Conservation (phyloP, 1,284 basidiomycete species). For the Cystobasidium pallidum region DNA sequence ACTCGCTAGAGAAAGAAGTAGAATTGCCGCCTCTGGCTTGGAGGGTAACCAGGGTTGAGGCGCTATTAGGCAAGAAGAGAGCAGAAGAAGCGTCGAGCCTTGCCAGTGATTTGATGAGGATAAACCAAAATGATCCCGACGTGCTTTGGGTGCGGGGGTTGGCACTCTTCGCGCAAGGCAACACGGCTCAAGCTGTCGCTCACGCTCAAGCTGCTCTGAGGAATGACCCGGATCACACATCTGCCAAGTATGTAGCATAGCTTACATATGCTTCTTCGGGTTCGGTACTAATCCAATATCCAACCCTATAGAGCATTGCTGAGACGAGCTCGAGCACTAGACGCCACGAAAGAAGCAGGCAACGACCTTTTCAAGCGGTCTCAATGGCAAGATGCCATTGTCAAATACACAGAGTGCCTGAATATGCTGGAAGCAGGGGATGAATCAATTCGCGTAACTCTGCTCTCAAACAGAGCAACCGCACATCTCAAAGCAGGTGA, state of each 20-base stretch:
- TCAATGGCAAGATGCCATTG: conserved; percentile 66
- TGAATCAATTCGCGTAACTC: conserved; percentile 69
- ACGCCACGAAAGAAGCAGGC: conserved; percentile 80
- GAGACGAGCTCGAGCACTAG: conserved; percentile 75
- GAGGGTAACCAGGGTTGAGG: conserved; percentile 75
- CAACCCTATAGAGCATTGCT: conserved; percentile 60
- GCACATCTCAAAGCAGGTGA: conserved; percentile 66
- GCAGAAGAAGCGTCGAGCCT: conserved; percentile 66
- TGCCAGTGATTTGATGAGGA: conserved; percentile 43
- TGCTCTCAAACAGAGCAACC: conserved; percentile 82
- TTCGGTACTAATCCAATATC: too few relatives aligned
- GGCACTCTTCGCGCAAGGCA: conserved; percentile 74
- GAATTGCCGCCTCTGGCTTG: conserved; percentile 73
- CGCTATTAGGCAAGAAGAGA: conserved; percentile 70
- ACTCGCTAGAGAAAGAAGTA: conserved; percentile 67
- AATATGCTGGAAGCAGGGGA: conserved; percentile 60
- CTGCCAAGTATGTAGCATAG: conserved; percentile 61
- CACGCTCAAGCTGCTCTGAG: conserved; percentile 75
- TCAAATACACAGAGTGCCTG: conserved; percentile 70
- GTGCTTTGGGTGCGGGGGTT: conserved; percentile 77
- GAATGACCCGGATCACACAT: conserved; percentile 74
- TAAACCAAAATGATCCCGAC: conserved; percentile 74
- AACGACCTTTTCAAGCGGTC: conserved; percentile 74
- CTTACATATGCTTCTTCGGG: not conserved
- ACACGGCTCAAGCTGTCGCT: conserved; percentile 69